Evolutionary conservation across 805 yeast genomes (phyloP).

Genomic region (Wickerhamiella galacta): DNA sequence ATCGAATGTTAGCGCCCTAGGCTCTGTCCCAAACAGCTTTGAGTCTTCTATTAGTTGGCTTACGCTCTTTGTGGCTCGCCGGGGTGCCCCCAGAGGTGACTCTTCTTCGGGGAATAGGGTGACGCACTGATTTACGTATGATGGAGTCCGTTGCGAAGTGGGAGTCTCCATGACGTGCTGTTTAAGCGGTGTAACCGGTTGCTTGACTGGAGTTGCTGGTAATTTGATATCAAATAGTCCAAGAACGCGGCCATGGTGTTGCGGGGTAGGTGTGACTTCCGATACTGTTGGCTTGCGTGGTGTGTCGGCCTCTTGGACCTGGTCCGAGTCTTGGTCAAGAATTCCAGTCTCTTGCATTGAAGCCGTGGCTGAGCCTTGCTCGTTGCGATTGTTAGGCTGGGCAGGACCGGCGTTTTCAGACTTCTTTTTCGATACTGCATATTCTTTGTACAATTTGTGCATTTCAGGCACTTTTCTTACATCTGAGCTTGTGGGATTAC

Average conservation of each 20-base stretch:
- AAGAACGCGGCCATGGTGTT: slow-evolving; percentile 56
- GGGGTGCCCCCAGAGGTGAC: not conserved
- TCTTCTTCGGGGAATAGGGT: not conserved
- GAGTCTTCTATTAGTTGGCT: not conserved
- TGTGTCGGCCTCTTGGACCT: slow-evolving; percentile 5
- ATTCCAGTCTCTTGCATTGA: no score
- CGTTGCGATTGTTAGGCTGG: not conserved
- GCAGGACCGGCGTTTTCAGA: not conserved
- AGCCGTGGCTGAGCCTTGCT: not conserved
- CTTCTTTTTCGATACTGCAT: not conserved
- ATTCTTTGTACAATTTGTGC: slow-evolving; percentile 12
- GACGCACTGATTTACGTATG: slow-evolving; percentile 2
- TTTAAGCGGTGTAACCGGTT: slow-evolving; percentile 6
- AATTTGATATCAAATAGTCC: slow-evolving; percentile 47
- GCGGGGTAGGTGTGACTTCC: slow-evolving; percentile 78
- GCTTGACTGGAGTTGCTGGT: slow-evolving; percentile 14
- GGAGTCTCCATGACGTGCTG: slow-evolving; percentile 7
- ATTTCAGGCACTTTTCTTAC: slow-evolving; percentile 27
- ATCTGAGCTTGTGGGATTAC: slow-evolving; percentile 34
- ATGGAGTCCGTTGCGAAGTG: slow-evolving; percentile 6
- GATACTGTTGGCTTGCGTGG: slow-evolving; percentile 6
- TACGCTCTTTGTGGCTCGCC: not conserved
- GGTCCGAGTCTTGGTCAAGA: not conserved
- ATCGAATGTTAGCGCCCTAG: no score
- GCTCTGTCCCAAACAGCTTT: no score